Base-by-base conservation (phyloP, 179 eudicot species). In the Camellia oleifera region DNA sequence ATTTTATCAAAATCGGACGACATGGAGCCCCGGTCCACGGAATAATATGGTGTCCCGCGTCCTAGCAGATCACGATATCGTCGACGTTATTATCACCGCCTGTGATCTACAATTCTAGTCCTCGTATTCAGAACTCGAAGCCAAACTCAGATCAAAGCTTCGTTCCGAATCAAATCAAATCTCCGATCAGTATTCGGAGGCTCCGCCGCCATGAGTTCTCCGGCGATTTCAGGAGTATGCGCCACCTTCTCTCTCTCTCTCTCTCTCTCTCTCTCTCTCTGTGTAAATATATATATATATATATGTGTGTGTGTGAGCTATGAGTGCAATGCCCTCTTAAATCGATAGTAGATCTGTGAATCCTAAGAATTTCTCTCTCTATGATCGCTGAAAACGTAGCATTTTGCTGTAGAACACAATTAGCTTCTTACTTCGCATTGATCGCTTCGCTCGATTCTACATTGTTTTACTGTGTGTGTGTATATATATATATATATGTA, bases 161-260 rank as follows among this genome's bases (percentile, higher is more conserved):
- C 62, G 57, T 66, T 77, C 45, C 42, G 26, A 68, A 78, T n/a
- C 61, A 50, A 68, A 78, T n/a, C 61, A 50, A 68, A 12, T 50
- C 75, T 18, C n/a, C 74, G 67, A 62, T 45, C 69, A 12, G 32
- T 18, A 18, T 76, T 62, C n/a, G 42, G 42, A 45, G 57, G 46
- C 52, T 76, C 42, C 32, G 40, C 71, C 65, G 79, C 61, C 83
- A 89, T 89, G 91, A 87, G 89, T 81, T 23, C 89, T 60, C 83
- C 87, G 74, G 89, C 84, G 72, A 77, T 85, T 80, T 67, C 90
- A 42, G 90, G 84, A 81, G 92, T 87, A 78, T 61, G 84, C 75
- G 4, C 7, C 79, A 0, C 82, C 72, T 68, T 17, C 72, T 32
- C 75, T 60, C 60, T 76, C 45, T 44, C 52, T 68, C 48, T 13